Conservation (phyloP, 1,284 basidiomycete species). For the Ganoderma sp. region DNA sequence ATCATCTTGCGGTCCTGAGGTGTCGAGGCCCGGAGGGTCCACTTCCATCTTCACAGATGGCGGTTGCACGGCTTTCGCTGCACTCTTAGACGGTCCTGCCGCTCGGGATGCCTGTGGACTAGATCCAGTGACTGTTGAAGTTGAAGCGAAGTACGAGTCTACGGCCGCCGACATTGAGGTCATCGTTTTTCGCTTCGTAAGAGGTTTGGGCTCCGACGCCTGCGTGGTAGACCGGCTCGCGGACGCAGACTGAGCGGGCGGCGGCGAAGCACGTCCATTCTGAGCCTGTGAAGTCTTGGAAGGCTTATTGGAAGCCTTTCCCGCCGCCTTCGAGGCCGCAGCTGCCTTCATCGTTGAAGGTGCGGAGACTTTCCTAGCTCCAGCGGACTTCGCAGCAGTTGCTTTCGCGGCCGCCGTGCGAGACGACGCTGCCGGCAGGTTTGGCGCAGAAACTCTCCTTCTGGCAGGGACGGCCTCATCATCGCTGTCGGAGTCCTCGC, state of each 20-base stretch:
- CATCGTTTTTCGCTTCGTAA: slow-evolving; percentile 19
- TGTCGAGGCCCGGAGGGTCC: not conserved
- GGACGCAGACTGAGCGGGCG: not conserved
- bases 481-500: slow-evolving; percentile 24
- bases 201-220: not conserved
- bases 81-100: not conserved
- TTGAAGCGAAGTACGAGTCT: slow-evolving; percentile 7
- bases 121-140: not conserved
- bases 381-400: slow-evolving; percentile 1
- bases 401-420: slow-evolving; percentile 8
- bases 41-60: slow-evolving; percentile 19
- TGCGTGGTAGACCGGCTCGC: not conserved
- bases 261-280: not conserved
- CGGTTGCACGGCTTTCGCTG: not conserved
- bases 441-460: slow-evolving; percentile 19
- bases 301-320: slow-evolving; percentile 8
- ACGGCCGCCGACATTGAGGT: slow-evolving; percentile 20
- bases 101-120: not conserved
- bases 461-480: slow-evolving; percentile 17
- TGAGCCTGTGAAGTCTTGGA: not conserved
- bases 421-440: not conserved
- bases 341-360: not conserved
- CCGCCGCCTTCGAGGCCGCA: not conserved
- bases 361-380: slow-evolving; percentile 15
- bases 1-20: not conserved